Evolutionary conservation across 169 alveolate species (phyloP).

Genomic region (Cyclospora cayetanensis): DNA sequence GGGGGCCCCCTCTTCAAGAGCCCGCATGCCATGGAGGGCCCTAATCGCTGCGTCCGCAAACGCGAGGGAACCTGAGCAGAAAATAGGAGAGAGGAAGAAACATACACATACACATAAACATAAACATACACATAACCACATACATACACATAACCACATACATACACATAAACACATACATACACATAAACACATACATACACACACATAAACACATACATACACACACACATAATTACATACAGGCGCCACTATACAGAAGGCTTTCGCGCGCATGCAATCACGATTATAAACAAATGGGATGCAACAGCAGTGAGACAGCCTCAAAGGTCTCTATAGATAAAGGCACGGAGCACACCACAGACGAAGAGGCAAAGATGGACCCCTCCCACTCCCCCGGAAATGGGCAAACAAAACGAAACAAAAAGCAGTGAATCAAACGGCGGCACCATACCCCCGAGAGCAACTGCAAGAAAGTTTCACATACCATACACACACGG

Average conservation of each 20-base stretch:
- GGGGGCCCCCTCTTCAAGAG: slow-evolving; percentile 86
- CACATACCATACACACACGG: too few relatives aligned
- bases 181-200: neutral
- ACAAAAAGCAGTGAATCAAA: neutral
- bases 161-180: neutral
- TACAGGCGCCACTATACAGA: too few relatives aligned
- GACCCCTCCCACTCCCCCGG: neutral
- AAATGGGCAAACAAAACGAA: neutral
- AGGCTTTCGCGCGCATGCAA: neutral
- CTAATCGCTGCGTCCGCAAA: slow-evolving; percentile 92
- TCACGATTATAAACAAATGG: neutral
- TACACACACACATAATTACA: too few relatives aligned
- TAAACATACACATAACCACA: neutral
- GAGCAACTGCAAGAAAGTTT: too few relatives aligned
- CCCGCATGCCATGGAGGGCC: slow-evolving; percentile 82
- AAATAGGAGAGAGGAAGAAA: slow-evolving; percentile 68
- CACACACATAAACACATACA: too few relatives aligned
- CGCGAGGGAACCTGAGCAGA: slow-evolving; percentile 88
- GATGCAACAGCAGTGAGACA: neutral
- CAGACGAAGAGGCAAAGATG: neutral
- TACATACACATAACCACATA: neutral
- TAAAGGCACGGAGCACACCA: neutral
- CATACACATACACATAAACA: neutral
- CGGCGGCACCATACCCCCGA: neutral
- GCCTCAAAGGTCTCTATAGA: too few relatives aligned